These are phyloP conservation scores for Thermomucor indicae-seudaticae DNA, from an alignment of 371 early-diverging fungal species.

Conservation along the genomic window DNA sequence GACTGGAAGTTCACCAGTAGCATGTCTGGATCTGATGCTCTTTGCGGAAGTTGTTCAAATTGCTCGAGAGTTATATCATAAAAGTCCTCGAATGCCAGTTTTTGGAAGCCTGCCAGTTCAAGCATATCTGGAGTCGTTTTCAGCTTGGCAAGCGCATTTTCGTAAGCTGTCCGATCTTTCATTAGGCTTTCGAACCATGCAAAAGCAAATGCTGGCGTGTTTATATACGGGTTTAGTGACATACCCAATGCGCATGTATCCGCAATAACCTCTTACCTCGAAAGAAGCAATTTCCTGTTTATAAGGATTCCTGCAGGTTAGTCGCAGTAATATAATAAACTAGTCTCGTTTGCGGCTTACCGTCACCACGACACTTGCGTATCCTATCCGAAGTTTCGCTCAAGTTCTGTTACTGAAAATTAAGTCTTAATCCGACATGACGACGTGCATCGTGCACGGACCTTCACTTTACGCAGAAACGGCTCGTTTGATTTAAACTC, in stretches of 20 bases:
- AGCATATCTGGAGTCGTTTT: slow-evolving; percentile 46
- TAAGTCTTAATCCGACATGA: neutral
- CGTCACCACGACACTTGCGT: slow-evolving; percentile 68
- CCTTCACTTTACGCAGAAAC: slow-evolving; percentile 55
- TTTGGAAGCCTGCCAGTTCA: slow-evolving; percentile 49
- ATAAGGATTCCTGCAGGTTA: neutral
- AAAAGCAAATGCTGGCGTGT: slow-evolving; percentile 69
- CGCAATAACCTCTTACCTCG: slow-evolving; percentile 44
- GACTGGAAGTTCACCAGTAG: slow-evolving; percentile 54
- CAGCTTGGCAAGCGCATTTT: slow-evolving; percentile 33
- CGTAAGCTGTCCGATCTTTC: slow-evolving; percentile 20
- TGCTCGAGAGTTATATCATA: slow-evolving; percentile 52
- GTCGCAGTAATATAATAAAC: neutral
- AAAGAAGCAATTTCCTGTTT: slow-evolving; percentile 67
- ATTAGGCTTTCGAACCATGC: slow-evolving; percentile 64
- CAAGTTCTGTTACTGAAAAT: slow-evolving; percentile 30
- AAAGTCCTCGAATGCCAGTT: slow-evolving; percentile 62
- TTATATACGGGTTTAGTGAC: neutral
- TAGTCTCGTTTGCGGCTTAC: slow-evolving; percentile 42
- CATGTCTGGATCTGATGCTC: slow-evolving; percentile 33
- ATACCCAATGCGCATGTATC: neutral
- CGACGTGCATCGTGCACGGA: too few species aligned
- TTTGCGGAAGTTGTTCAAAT: slow-evolving; percentile 26
- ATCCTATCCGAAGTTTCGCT: slow-evolving; percentile 45
- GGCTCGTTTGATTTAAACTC: slow-evolving; percentile 57